Percentiles rank a stretch among this genome's conserved stretches.
Conservation (phyloP, 306 rosid genomes). For the Malus asiatica region DNA sequence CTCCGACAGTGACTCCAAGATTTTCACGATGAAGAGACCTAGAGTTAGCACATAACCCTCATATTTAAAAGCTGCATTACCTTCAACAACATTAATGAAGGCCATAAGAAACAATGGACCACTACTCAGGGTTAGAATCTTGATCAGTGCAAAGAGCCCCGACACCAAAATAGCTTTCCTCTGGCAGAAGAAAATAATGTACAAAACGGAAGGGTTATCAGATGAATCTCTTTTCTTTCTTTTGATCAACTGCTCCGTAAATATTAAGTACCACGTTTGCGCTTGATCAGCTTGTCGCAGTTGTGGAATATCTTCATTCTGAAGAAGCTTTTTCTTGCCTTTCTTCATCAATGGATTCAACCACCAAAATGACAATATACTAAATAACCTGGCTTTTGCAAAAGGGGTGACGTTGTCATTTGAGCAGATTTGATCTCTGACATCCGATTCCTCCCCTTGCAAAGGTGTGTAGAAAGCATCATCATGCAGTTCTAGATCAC, state of each 20-base stretch:
- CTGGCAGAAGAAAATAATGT: not conserved
- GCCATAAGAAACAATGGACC: conserved; percentile 18
- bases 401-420: conserved; percentile 16
- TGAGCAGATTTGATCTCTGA: not conserved
- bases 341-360: conserved; percentile 26
- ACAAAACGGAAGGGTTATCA: not conserved
- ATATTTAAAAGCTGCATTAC: conserved; percentile 6
- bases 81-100: conserved; percentile 8
- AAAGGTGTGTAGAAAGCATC: conserved; percentile 9
- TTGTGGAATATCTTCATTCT: conserved; percentile 14
- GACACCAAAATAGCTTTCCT: conserved; percentile 1
- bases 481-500: not conserved
- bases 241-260: not conserved
- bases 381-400: conserved; percentile 15
- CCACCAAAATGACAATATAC: conserved; percentile 27
- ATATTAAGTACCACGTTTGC: conserved; percentile 6
- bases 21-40: conserved; percentile 14
- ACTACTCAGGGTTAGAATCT: not conserved
- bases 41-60: conserved; percentile 17
- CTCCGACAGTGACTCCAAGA: conserved; percentile 16
- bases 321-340: conserved; percentile 14
- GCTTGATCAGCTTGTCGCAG: conserved; percentile 18
- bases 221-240: not conserved
- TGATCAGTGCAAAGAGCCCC: conserved; percentile 12
- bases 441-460: not conserved